Conservation (phyloP, 495 filamentous ascomycete species). For the Aspergillus mulundensis region DNA sequence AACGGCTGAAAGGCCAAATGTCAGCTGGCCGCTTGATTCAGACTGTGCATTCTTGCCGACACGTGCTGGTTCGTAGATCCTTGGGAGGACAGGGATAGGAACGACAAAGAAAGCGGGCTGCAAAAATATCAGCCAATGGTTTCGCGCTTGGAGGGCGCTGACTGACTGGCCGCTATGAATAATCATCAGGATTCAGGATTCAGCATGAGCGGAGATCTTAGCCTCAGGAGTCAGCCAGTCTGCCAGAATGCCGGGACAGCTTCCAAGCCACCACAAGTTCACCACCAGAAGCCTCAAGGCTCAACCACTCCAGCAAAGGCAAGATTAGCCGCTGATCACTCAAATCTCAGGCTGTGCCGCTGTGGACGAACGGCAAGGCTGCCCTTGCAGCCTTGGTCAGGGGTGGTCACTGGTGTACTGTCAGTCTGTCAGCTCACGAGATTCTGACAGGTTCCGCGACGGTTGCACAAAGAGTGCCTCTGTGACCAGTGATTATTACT, state of each 20-base stretch:
- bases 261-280: slow-evolving; percentile 21
- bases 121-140: background rate
- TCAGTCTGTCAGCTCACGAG: background rate
- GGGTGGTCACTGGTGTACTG: no score
- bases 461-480: slow-evolving; percentile 7
- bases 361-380: background rate
- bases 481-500: background rate
- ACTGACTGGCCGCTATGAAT: background rate
- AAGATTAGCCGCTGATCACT: slow-evolving; percentile 13
- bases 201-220: slow-evolving; percentile 18
- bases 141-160: background rate
- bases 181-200: slow-evolving; percentile 14
- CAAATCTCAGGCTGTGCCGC: slow-evolving; percentile 6
- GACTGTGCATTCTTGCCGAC: slow-evolving; percentile 15
- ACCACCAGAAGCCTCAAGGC: background rate
- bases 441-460: slow-evolving; percentile 19
- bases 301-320: slow-evolving; percentile 1
- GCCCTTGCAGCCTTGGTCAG: slow-evolving; percentile 19
- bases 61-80: slow-evolving; percentile 34
- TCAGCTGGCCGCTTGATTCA: background rate
- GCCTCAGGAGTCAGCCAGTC: slow-evolving; percentile 17
- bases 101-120: slow-evolving; percentile 3
- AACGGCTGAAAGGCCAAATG: background rate
- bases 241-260: slow-evolving; percentile 25
- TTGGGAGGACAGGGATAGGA: background rate